phyloP scores from a whole-genome alignment of 2,329 filamentous ascomycete species.

The Fusarium redolens region DNA sequence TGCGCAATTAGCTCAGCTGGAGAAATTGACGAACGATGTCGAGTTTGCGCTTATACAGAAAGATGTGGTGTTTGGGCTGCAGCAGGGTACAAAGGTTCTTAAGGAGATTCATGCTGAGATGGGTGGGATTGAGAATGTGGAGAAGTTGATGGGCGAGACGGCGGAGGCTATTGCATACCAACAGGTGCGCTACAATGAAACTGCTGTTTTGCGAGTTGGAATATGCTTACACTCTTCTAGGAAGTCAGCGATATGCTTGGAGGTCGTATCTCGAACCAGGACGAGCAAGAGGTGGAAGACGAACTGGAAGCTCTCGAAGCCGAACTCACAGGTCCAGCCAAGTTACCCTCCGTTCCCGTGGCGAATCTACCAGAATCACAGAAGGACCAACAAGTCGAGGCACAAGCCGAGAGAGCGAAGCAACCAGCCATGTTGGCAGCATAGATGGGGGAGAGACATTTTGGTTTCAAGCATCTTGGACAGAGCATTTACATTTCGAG shows the following conservation, averaged over 20 bases:
- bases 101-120: slow-evolving; percentile 95
- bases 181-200: slow-evolving; percentile 64
- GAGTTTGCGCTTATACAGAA: slow-evolving; percentile 98
- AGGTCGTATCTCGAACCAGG: slow-evolving; percentile 88
- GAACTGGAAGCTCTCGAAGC: slow-evolving; percentile 84
- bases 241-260: slow-evolving; percentile 94
- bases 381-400: slow-evolving; percentile 28
- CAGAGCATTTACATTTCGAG: slow-evolving; percentile 30
- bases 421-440: slow-evolving; percentile 56
- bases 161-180: slow-evolving; percentile 94
- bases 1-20: slow-evolving; percentile 90
- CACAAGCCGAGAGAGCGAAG: slow-evolving; percentile 40
- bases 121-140: slow-evolving; percentile 92
- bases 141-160: slow-evolving; percentile 93
- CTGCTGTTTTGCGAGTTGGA: neutral
- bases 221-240: slow-evolving; percentile 56
- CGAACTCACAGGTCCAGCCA: slow-evolving; percentile 46
- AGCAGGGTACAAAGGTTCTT: slow-evolving; percentile 90
- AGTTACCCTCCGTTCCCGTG: slow-evolving; percentile 48
- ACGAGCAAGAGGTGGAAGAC: slow-evolving; percentile 98
- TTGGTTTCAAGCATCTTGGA: slow-evolving; percentile 10
- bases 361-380: slow-evolving; percentile 49
- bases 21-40: slow-evolving; percentile 87
- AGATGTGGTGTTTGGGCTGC: slow-evolving; percentile 91
- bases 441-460: slow-evolving; percentile 9